Percentiles rank a stretch among this genome's conserved stretches.
Evolutionary conservation across 1,284 basidiomycete genomes (phyloP).

Genomic region (Apiotrichum akiyoshidainum): DNA sequence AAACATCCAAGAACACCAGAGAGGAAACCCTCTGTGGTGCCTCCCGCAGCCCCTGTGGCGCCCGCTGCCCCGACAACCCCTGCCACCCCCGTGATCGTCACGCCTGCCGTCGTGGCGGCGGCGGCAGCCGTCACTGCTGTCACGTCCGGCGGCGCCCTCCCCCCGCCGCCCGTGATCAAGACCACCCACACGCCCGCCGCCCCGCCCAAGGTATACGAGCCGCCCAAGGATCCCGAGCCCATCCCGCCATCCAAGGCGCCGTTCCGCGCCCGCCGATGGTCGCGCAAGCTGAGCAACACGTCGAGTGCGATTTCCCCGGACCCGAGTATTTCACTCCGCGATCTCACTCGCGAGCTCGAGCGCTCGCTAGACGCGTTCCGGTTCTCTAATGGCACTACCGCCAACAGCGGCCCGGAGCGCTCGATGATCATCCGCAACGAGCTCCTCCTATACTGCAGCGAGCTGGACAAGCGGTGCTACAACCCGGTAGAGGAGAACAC

Average conservation of each 20-base stretch:
- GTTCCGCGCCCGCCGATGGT: slow-evolving; percentile 13
- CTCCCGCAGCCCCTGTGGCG: not conserved
- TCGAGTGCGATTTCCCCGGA: slow-evolving; percentile 29
- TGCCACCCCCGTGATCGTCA: not conserved
- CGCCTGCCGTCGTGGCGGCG: slow-evolving; percentile 1
- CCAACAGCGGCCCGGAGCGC: slow-evolving; percentile 33
- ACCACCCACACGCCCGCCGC: not conserved
- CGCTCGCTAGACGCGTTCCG: slow-evolving; percentile 28
- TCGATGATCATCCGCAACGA: slow-evolving; percentile 44
- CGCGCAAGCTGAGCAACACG: slow-evolving; percentile 6
- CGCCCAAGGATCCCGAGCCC: slow-evolving; percentile 13
- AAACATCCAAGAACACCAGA: not conserved
- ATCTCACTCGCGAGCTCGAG: slow-evolving; percentile 35
- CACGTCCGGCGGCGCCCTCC: not conserved
- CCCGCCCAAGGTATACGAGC: slow-evolving; percentile 19
- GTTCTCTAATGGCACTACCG: slow-evolving; percentile 25
- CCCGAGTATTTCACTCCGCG: slow-evolving; percentile 20
- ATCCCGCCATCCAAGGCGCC: slow-evolving; percentile 17
- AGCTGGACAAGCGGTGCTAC: slow-evolving; percentile 45
- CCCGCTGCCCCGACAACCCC: not conserved
- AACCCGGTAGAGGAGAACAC: slow-evolving; percentile 26
- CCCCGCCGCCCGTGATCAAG: not conserved
- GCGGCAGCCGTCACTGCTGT: slow-evolving; percentile 2
- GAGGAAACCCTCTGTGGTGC: not conserved
- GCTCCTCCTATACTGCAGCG: slow-evolving; percentile 41